phyloP scores from a whole-genome alignment of 2,329 filamentous ascomycete species.

The Gremmenia infestans region DNA sequence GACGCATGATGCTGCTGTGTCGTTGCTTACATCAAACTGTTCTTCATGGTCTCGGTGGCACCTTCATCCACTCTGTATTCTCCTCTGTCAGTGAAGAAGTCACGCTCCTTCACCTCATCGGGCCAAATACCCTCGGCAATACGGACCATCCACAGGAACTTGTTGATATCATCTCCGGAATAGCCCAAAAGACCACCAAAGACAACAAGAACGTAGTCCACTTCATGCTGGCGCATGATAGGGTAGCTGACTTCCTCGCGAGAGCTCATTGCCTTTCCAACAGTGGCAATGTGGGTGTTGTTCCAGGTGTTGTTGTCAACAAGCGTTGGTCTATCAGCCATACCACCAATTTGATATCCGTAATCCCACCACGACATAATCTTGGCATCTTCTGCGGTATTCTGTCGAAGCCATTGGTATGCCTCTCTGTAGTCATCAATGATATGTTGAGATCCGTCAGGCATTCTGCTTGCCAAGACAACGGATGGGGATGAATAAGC shows the following conservation, averaged over 20 bases:
- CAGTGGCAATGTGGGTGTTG: constrained; percentile 98
- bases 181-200: constrained; percentile 95
- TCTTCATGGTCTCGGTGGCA: constrained; percentile 95
- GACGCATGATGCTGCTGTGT: neutral
- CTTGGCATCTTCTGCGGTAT: constrained; percentile 91
- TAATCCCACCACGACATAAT: constrained; percentile 99
- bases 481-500: constrained; percentile 98
- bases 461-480: constrained; percentile 84
- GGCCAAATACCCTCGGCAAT: constrained; percentile 99
- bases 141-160: constrained; percentile 99
- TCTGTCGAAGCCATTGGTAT: constrained; percentile 98
- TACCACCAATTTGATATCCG: constrained; percentile 98
- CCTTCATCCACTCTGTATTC: constrained; percentile 94
- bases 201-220: constrained; percentile 96
- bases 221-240: constrained; percentile 97
- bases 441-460: constrained; percentile 94
- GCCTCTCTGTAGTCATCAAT: constrained; percentile 99
- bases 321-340: constrained; percentile 94
- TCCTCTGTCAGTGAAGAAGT: constrained; percentile 89
- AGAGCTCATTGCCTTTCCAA: constrained; percentile 98
- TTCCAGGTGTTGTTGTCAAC: constrained; percentile 99
- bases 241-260: constrained; percentile 97
- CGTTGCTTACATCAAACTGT: constrained; percentile 86
- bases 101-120: constrained; percentile 95
- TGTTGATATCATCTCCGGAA: constrained; percentile 98